Evolutionary conservation across 2,329 filamentous ascomycete genomes (phyloP).

Genomic region (Acrocalymma vagum): DNA sequence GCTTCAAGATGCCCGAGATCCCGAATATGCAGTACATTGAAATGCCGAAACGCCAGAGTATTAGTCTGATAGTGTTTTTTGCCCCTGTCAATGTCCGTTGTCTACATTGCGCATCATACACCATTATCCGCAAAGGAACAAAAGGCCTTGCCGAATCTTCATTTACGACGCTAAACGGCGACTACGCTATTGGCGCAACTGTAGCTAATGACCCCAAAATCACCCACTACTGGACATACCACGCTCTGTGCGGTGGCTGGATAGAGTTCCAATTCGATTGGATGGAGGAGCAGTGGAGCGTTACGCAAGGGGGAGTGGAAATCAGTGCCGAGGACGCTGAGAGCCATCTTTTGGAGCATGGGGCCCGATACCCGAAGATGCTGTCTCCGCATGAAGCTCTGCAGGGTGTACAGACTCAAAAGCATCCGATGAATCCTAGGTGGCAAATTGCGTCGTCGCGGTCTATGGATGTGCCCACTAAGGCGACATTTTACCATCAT

Average conservation of each 20-base stretch:
- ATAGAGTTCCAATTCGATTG: conserved; percentile 16
- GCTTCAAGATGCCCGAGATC: background rate
- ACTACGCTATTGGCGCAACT: background rate
- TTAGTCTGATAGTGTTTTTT: conserved; percentile 7
- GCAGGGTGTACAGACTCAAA: too few species aligned
- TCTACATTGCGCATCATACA: conserved; percentile 15
- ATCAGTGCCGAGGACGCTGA: too few species aligned
- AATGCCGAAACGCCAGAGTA: background rate
- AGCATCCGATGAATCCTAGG: too few species aligned
- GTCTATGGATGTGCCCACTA: too few species aligned
- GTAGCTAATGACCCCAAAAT: conserved; percentile 1
- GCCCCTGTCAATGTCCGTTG: conserved; percentile 13
- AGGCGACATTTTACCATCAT: too few species aligned
- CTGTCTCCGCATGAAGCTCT: too few species aligned
- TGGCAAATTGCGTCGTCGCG: too few species aligned
- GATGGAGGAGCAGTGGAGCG: too few species aligned
- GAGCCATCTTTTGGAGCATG: too few species aligned
- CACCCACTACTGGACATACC: conserved; percentile 16
- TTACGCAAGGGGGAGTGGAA: too few species aligned
- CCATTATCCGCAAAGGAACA: conserved; percentile 11
- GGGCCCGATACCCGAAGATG: too few species aligned
- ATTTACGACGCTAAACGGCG: background rate
- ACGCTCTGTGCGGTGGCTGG: conserved; percentile 14
- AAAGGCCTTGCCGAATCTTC: conserved; percentile 9
- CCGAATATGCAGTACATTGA: background rate